These are phyloP conservation scores for Cruciata laevipes DNA, from an alignment of 257 asterid species.

Conservation along the genomic window DNA sequence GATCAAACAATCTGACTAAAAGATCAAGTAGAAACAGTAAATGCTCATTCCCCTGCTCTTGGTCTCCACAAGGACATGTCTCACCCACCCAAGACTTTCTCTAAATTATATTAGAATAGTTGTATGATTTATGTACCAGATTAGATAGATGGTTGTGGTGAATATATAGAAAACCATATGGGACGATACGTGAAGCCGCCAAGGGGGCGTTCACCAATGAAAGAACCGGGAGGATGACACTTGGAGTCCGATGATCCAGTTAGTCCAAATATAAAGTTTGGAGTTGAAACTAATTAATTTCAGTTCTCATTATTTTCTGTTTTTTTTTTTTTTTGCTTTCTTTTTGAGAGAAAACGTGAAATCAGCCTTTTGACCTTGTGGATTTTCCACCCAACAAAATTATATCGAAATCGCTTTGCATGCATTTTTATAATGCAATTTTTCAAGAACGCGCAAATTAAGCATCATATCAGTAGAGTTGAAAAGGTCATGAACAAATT, in stretches of 20 bases:
- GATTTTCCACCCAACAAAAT: not conserved
- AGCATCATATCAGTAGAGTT: not conserved
- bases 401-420: not conserved
- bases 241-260: not conserved
- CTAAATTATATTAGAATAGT: too few species aligned
- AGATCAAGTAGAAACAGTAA: too few species aligned
- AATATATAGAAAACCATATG: too few species aligned
- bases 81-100: too few species aligned
- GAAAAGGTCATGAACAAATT: not conserved
- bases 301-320: not conserved
- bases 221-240: not conserved
- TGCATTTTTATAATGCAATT: not conserved
- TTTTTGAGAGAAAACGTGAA: not conserved
- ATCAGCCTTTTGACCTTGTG: not conserved
- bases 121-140: too few species aligned
- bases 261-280: not conserved
- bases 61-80: too few species aligned
- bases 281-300: not conserved
- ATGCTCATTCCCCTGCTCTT: too few species aligned
- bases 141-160: too few species aligned
- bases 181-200: not conserved
- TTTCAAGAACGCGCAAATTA: not conserved
- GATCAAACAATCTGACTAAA: too few species aligned
- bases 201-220: not conserved
- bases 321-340: too few species aligned